Conservation (phyloP, 116 monocot genomes). For the Phalaenopsis hybrid region DNA sequence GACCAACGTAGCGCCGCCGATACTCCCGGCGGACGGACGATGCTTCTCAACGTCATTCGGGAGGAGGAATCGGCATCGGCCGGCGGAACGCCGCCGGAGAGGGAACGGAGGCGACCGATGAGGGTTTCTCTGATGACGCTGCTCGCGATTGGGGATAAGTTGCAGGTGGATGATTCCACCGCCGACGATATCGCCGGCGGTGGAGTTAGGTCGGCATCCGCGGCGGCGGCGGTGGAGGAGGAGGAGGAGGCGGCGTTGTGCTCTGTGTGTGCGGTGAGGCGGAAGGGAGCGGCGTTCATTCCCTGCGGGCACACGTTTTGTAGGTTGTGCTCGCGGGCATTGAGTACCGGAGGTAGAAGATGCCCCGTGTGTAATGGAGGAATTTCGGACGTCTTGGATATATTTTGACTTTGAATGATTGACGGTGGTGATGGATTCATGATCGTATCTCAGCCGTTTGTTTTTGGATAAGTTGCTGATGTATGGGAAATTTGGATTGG, state of each 20-base stretch:
- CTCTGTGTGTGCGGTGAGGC: slow-evolving; percentile 79
- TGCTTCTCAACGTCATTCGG: slow-evolving; percentile 48
- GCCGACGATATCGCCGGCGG: not conserved
- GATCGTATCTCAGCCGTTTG: not conserved
- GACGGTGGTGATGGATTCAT: not conserved
- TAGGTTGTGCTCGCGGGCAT: slow-evolving; percentile 68
- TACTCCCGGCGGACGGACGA: slow-evolving; percentile 32
- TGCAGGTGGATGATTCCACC: not conserved
- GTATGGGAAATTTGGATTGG: too few species aligned
- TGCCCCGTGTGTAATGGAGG: slow-evolving; percentile 80
- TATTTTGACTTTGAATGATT: slow-evolving; percentile 37
- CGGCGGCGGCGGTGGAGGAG: not conserved
- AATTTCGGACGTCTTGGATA: slow-evolving; percentile 74
- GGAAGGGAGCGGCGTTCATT: slow-evolving; percentile 80
- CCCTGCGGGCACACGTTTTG: slow-evolving; percentile 97
- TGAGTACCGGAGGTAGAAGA: slow-evolving; percentile 49
- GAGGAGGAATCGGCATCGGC: not conserved
- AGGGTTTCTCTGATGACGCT: slow-evolving; percentile 71
- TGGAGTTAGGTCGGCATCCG: slow-evolving; percentile 1
- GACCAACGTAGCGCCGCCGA: slow-evolving; percentile 13
- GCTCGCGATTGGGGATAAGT: slow-evolving; percentile 48
- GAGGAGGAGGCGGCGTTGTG: slow-evolving; percentile 31
- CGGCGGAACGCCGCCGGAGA: not conserved
- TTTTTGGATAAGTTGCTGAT: not conserved
- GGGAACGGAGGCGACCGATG: slow-evolving; percentile 11